phyloP scores from a whole-genome alignment of 805 yeast genomes.

The Saturnispora quitensis region DNA sequence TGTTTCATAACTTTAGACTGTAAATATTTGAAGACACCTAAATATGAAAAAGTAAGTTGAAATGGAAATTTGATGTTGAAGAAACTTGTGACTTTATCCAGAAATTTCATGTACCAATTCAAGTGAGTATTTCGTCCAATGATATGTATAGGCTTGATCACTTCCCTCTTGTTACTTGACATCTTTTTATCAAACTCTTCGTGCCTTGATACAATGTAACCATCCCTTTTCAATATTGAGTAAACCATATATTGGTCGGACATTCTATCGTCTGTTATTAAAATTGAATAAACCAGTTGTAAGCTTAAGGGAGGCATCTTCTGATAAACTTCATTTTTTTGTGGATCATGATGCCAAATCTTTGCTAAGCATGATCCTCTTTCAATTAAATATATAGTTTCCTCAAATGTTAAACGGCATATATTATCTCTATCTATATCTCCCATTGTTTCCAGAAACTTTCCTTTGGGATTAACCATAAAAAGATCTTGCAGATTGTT shows the following conservation, averaged over 20 bases:
- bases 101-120: constrained; percentile 10
- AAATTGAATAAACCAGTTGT: constrained; percentile 52
- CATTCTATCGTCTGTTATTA: constrained; percentile 30
- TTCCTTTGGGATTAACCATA: constrained; percentile 52
- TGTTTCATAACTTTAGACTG: constrained; percentile 10
- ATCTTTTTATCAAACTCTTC: constrained; percentile 9
- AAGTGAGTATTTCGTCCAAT: constrained; percentile 4
- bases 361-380: constrained; percentile 50
- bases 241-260: constrained; percentile 58
- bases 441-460: constrained; percentile 69
- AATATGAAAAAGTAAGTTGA: constrained; percentile 12
- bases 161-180: neutral
- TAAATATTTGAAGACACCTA: constrained; percentile 14
- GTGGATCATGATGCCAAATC: constrained; percentile 15
- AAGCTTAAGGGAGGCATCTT: constrained; percentile 40
- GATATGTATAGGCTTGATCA: neutral
- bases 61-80: constrained; percentile 10
- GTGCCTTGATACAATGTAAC: constrained; percentile 50
- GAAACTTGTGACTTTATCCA: neutral
- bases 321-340: constrained; percentile 21
- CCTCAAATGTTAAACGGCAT: constrained; percentile 49
- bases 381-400: constrained; percentile 68
- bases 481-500: constrained; percentile 13
- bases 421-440: constrained; percentile 38
- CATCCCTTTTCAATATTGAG: constrained; percentile 65